Evolutionary conservation across 495 filamentous ascomycete species (phyloP), one percentile per base, ranked within the genome.

Genomic region (Penicillium psychrofluorescens): DNA sequence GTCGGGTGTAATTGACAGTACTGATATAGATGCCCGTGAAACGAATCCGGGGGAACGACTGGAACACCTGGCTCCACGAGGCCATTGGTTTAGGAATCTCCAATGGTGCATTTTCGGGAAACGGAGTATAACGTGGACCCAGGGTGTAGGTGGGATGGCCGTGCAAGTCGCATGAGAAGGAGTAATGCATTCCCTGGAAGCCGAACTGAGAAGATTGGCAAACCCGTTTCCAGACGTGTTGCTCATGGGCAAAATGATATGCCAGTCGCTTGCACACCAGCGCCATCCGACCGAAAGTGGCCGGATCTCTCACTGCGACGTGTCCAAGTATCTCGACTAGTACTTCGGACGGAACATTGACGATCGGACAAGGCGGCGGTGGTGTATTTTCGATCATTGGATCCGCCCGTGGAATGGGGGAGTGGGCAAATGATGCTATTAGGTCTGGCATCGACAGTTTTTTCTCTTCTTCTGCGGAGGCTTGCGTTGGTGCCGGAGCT

Each of bases 21-120:
- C 78, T 84, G 64, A 98, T 98, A 68, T 98, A 98, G 61, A 86
- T 82, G 11, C 92, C 92, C 48, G 89, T 89, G 66, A 92, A 98
- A 27, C 92, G 88, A 44, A 98, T 76, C 29, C 92, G 83, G 1
- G 92, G 91, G 3, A 88, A 86, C 0, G 67, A 61, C 11, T 85
- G 84, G 65, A 95, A 92, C 69, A 95, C 88, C 36, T 74, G 57
- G 16, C 58, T 68, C 70, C 70, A 74, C 0, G 63, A 65, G 14
- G 61, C 61, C n/a, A 69, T 38, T 1, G 67, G 56, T 28, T 51
- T 48, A 0, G 70, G 70, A 1, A 73, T 58, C 38, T 70, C 56
- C n/a, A 58, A 43, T 1, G 64, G 47, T 4, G 34, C 33, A 11
- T 47, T 53, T 7, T 11, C 38, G 16, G 70, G 70, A n/a, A 73